Base-by-base conservation (phyloP, 257 asterid species). In the Anisodus acutangulus region DNA sequence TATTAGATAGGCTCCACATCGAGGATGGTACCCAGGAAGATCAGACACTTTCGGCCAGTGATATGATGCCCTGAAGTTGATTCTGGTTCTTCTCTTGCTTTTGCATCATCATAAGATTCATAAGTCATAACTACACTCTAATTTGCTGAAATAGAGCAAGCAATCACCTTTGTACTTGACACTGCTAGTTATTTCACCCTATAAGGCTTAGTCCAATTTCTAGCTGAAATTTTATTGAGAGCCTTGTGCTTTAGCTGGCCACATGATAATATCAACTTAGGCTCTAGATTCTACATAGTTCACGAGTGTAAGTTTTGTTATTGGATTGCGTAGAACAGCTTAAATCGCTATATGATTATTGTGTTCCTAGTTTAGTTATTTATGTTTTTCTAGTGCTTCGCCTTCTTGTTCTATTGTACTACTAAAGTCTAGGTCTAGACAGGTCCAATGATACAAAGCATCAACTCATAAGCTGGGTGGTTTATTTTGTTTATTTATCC, bases 351-450 rank as follows among this genome's bases (percentile, higher is more conserved):
- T 71, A 71, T 3, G 59, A 71, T 45, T 45, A 45, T n/a, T 0
- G 39, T 71, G 9, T 71, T 71, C 80, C 45, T 71, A 45, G 58
- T 45, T n/a, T n/a, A 22, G 9, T 71, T 47, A 58, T 71, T 49
- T 74, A 49, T 74, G 62, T 74, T 74, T 74, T 35, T 74, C 80
- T 49, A 7, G 9, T 74, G 60, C 80, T 19, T 9, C 58, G 5
- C 22, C 80, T 74, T 74, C 80, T 49, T 49, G 45, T 19, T 49
- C 49, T 49, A 49, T 19, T 74, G 80, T 74, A 11, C 19, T 74
- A 49, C 60, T 74, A 49, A 49, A 74, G 41, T 51, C 5, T 41
- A 41, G 51, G 43, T 53, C 62, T 12, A 76, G 63, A 51, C 62
- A 76, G 26, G 2, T 76, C 45, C 45, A 49, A 12, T 51, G 47